Base-by-base conservation (phyloP, 176 grass and related monocot genomes). In the Tuctoria greenei region DNA sequence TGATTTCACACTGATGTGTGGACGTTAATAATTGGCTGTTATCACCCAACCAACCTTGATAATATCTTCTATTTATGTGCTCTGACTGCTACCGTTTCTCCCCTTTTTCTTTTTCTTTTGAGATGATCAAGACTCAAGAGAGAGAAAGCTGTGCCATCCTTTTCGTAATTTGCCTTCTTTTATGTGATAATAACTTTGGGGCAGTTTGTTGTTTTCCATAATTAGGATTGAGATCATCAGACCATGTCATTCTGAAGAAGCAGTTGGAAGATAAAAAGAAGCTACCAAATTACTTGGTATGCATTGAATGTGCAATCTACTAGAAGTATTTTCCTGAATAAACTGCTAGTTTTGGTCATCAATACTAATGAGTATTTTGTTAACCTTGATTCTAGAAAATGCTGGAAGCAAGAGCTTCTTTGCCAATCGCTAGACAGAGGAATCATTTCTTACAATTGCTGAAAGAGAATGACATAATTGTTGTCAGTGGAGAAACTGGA, bases 401-500 rank as follows among this genome's bases (percentile, higher is more conserved):
- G 88, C 69, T 93, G 86, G 86, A 91, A 87, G 77, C 81, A 61
- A 93, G 94, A 84, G 81, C 86, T 91, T 86, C 88, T 89, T 66
- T 97, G 43, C 94, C 94, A 67, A 97, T 97, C 24, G 84, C 88
- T 81, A 81, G 82, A 78, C 54, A 91, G 72, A 93, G 89, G 80
- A 81, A 76, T 26, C 81, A 89, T 81, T 75, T 97, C 75, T 75
- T 97, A 61, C 83, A 87, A 28, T 83, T 93, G 56, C 75, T 97
- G 61, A 74, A 84, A 82, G 91, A 91, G 71, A 89, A 91, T 73
- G 86, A 97, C 79, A 86, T 97, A 69, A 89, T 93, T 69, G 88
- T 97, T 89, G 91, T 97, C 83, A 85, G 88, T 58, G 94, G 94
- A 21, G 94, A 97, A 93, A 97, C 94, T 64, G 94, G 94, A 64